Conservation (phyloP, 345 rosid species). For the Sonneratia alba region DNA sequence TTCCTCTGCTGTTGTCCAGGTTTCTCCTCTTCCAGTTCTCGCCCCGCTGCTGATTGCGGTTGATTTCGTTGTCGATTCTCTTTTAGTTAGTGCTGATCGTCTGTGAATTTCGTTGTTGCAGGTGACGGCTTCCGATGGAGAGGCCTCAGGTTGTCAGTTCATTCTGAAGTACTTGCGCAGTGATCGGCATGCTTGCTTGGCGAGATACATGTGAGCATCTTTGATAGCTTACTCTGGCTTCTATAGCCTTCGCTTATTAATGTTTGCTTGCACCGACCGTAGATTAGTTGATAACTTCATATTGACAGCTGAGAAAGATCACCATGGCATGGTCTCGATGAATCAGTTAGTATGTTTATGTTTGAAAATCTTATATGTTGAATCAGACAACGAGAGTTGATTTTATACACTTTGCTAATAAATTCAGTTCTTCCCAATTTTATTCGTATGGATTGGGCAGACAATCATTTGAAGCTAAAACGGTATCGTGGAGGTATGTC, state of each 20-base stretch:
- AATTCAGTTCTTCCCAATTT: background rate
- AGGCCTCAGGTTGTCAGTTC: slow-evolving; percentile 40
- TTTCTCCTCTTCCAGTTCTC: slow-evolving; percentile 4
- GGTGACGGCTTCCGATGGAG: slow-evolving; percentile 38
- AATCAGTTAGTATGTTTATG: background rate
- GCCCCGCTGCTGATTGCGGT: background rate
- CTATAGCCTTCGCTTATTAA: background rate
- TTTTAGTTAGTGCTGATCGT: background rate
- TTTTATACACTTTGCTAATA: background rate
- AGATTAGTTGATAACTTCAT: background rate
- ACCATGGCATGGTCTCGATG: background rate
- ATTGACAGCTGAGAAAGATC: background rate
- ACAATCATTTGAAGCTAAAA: background rate
- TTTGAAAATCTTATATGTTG: background rate
- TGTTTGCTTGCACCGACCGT: background rate
- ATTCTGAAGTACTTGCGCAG: slow-evolving; percentile 41
- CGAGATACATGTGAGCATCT: slow-evolving; percentile 45
- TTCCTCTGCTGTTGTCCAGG: slow-evolving; percentile 74
- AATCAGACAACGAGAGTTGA: background rate
- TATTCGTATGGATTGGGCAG: background rate
- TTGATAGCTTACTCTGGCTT: background rate
- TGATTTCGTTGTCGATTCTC: background rate
- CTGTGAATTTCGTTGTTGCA: slow-evolving; percentile 18
- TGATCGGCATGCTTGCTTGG: slow-evolving; percentile 37
- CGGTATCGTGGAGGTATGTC: background rate